Evolutionary conservation across 768 basidiomycete genomes (phyloP), one percentile per base, ranked within the genome.

Genomic region (Lactifluus echinatus): DNA sequence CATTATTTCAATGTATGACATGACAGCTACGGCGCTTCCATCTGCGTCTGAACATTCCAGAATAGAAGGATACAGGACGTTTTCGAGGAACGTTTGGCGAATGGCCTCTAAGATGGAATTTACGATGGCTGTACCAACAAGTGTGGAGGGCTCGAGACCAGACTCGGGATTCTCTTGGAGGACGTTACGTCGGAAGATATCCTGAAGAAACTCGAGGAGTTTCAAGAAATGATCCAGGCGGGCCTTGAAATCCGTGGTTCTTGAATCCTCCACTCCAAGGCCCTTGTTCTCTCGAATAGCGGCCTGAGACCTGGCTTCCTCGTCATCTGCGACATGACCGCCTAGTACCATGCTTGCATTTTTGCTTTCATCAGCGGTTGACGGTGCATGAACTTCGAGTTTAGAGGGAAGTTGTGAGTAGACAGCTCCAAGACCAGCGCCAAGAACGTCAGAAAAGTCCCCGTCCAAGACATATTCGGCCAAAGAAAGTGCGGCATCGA

Each of bases 391-490:
- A 58, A 96, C 81, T 50, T 81, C 83, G 40, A 98, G 77, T 71
- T 96, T 96, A 19, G 84, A 82, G 0, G 95, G 95, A 11, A 98
- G 75, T 2, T 93, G 72, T 2, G 93, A 96, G 67, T 95, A 97
- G 1, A 95, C 88, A 0, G 95, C 95, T 3, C 92, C 87, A 11
- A 98, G 69, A 15, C 93, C 93, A 3, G 95, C 95, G 17, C 86
- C 92, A 45, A 98, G 80, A 11, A 98, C 95, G 62, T 97, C 93
- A n/a, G 93, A 91, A 69, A 96, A 95, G 70, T 97, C 95, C n/a
- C 93, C 91, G 66, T 95, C 91, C 17, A 96, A 79, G 50, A 97
- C 89, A 67, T 92, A 96, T 67, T 94, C 92, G 19, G 91, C 91
- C 37, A 98, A 75, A 8, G 90, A 88, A 42, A 94, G 75, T 1